Base-by-base conservation (phyloP, 169 alveolate genomes). In the Pseudocohnilembus persalinus region DNA sequence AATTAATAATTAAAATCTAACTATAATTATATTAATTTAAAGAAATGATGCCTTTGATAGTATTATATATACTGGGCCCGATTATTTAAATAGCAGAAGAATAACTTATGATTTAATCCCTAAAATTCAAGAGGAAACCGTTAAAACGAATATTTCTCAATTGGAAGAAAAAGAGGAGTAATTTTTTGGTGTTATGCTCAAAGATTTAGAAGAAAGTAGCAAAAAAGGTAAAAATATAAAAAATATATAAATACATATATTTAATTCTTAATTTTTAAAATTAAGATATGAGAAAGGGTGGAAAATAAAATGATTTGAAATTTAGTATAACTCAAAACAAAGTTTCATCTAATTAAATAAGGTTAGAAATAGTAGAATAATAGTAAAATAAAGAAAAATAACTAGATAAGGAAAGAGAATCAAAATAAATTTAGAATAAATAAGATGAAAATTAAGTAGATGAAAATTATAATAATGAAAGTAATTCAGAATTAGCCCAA, bases 191-290 rank as follows among this genome's bases (percentile, higher is more conserved):
- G 29, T 49, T 32, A 34, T 79, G 30, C 30, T 64, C 11, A 79
- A 79, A 64, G 84, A 79, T n/a, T 33, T 79, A 29, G 84, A 79
- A 28, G 84, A 79, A n/a, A n/a, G n/a, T n/a, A n/a, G n/a, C 27
- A 79, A 79, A 28, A 79, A 72, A 63, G 76, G 74, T 15, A 79
- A 49, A 28, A 79, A 79, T 49, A 11, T 49, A 11, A 49, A 49
- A 49, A 11, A 49, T 11, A 49, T 11, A 49, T 11, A 49, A 49
- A 49, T 49, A 49, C 20, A 49, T 49, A 11, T 49, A 49, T 11
- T 20, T 49, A 49, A 11, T 49, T 49, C 20, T 11, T 49, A 49
- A 20, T 11, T 49, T 49, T 20, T 4, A 49, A 49, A 49, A 49
- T 4, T 49, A 49, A 49, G 20, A 49, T 49, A 11, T 11, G 68